Evolutionary conservation across 345 rosid genomes (phyloP), one percentile per base, ranked within the genome.

Genomic region (Lepidium africanum): DNA sequence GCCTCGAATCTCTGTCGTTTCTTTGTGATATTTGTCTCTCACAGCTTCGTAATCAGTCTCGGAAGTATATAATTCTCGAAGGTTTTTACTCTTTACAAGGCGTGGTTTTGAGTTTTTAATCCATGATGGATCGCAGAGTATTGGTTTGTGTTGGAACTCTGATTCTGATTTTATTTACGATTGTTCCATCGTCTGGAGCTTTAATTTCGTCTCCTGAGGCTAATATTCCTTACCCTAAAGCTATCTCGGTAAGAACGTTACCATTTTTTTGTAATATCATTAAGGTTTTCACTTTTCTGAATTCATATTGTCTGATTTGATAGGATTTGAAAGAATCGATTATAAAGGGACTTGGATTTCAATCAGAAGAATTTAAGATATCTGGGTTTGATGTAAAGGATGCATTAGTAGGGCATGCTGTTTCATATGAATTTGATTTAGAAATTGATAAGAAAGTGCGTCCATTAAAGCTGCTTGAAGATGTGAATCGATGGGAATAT

Each of bases 311-410:
- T 71, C 13, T 71, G 10, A 58, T 14, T 40, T 43, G 59, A 30
- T 68, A 93, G 99, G 97, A 94, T 81, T 84, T 94, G 86, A 94
- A 89, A 76, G 96, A 94, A 8, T 84, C 84, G 30, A 86, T 89
- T 69, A 90, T 94, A 25, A 87, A 91, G 62, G 93, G 93, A 23
- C 64, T 94, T 41, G 96, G 96, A 25, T 86, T 94, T 53, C 89
- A 83, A 51, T 80, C 88, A 0, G 90, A 87, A 39, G 96, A 91
- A 63, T 74, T 91, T 16, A 81, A 89, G 78, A 55, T 91, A 9
- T 84, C 93, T 2, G 95, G 96, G 15, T 94, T 94, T 14, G 97
- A 91, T 78, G 36, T 83, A 2, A 80, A 84, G 39, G 99, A 94
- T 50, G 92, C 97, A 13, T 81, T 86, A 10, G 95, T 91, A 13